Base-by-base conservation (phyloP, 768 basidiomycete species). In the Auriscalpium microsporum region DNA sequence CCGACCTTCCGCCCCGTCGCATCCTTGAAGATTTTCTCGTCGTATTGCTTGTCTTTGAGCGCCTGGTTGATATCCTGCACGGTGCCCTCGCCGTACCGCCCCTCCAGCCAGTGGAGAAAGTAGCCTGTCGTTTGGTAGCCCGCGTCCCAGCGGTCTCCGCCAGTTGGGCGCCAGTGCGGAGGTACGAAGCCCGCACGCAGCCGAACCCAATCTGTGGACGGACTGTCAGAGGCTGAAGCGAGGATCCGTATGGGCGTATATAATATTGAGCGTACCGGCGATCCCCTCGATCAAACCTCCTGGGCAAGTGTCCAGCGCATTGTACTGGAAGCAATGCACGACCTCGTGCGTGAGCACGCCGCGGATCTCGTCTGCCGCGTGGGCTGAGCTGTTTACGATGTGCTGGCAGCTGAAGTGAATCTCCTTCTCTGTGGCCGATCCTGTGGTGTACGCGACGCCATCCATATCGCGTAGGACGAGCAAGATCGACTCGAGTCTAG, bases 261-360 rank as follows among this genome's bases (percentile, higher is more conserved):
- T 45, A 16, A 45, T 53, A 42, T 33, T 21, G n/a, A 14, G 58
- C 72, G 45, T 56, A 85, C 87, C 87, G 67, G 88, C 89, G 28
- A 92, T 75, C 17, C 89, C 89, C 64, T 92, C 89, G 58, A 88
- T 80, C 48, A 92, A 70, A 2, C 89, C 89, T 1, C 79, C 77
- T 0, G 86, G 86, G 60, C 79, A 83, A 45, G 76, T 78, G 23
- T 73, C 82, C 21, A 71, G 64, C 1, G 76, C 86, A 61, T 87
- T 76, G 68, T 82, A 79, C 64, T 90, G 89, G 65, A 76, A 90
- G 63, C 85, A 90, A 59, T 91, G 89, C 7, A 88, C 87, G 64
- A 86, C 76, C 69, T 91, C 87, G 65, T 87, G 88, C 37, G 78
- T 71, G 3, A 91, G 72, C 3, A 90, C 86, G 4, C 88, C 89